Conservation (phyloP, 2,329 filamentous ascomycete species). For the Microdochium nivale region DNA sequence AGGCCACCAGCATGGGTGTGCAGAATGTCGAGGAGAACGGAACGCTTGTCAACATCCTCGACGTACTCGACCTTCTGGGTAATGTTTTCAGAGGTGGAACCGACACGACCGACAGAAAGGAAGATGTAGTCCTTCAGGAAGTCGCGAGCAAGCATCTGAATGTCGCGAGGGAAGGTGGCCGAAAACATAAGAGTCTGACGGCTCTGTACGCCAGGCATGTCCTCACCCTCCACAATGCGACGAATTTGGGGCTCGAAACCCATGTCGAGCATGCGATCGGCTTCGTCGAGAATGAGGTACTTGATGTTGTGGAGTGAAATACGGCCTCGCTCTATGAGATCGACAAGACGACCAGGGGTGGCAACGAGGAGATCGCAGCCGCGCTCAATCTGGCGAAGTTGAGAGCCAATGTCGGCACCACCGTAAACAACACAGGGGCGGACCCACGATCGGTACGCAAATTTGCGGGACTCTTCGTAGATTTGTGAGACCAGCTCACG, state of each 20-base stretch:
- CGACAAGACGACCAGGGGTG: constrained; percentile 92
- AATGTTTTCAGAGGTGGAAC: constrained; percentile 99
- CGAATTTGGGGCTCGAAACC: constrained; percentile 99
- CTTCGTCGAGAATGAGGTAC: constrained; percentile 97
- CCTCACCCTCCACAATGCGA: constrained; percentile 94
- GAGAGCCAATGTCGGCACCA: constrained; percentile 96
- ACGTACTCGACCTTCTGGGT: constrained; percentile 98
- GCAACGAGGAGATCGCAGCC: constrained; percentile 96
- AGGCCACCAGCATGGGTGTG: constrained; percentile 86
- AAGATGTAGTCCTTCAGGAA: constrained; percentile 99
- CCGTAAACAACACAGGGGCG: constrained; percentile 97
- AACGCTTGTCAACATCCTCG: constrained; percentile 95
- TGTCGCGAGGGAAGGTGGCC: constrained; percentile 96
- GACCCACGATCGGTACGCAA: constrained; percentile 98
- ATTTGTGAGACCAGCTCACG: constrained; percentile 99
- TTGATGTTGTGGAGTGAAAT: constrained; percentile 99
- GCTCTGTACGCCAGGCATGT: constrained; percentile 77
- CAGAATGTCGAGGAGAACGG: constrained; percentile 91
- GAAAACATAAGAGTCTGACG: constrained; percentile 99
- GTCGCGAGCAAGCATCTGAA: constrained; percentile 97
- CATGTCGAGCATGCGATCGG: constrained; percentile 99
- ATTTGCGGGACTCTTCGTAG: constrained; percentile 95
- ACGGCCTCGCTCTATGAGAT: constrained; percentile 95
- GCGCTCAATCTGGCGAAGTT: constrained; percentile 95
- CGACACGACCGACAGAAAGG: constrained; percentile 95